Conservation (phyloP, 352 stramenopile genomes). For the Globisporangium echinulatum region DNA sequence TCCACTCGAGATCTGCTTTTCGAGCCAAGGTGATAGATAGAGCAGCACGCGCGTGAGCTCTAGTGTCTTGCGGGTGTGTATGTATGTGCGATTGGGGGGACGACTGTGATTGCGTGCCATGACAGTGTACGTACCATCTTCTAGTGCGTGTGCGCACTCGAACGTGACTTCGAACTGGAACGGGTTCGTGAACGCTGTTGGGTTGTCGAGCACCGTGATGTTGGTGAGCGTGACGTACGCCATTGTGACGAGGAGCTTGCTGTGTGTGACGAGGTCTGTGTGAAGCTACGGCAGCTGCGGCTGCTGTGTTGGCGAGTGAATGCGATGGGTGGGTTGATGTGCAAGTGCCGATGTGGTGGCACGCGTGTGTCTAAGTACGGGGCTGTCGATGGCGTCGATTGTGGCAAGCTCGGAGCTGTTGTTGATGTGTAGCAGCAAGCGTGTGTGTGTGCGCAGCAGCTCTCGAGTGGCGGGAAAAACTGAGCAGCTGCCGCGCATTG, state of each 20-base stretch:
- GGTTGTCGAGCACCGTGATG: conserved; percentile 98
- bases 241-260: conserved; percentile 24
- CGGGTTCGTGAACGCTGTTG: conserved; percentile 94
- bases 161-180: conserved; percentile 99
- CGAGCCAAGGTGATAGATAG: conserved; percentile 1
- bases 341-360: too few species aligned
- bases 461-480: too few species aligned
- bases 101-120: not conserved
- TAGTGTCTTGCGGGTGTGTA: not conserved
- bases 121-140: conserved; percentile 70
- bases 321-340: too few species aligned
- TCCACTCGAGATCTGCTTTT: conserved; percentile 96
- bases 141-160: conserved; percentile 95
- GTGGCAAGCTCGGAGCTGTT: too few species aligned
- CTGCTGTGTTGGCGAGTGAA: too few species aligned
- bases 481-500: too few species aligned
- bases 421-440: too few species aligned
- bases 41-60: not conserved
- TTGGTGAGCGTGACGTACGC: conserved; percentile 89
- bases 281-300: too few species aligned
- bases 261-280: too few species aligned
- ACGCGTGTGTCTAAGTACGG: too few species aligned
- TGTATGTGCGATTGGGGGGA: not conserved
- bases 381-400: too few species aligned
- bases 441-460: too few species aligned